Percentiles rank a stretch among this genome's conserved stretches.
Evolutionary conservation across 306 rosid species (phyloP).

Genomic region (Sophora flavescens): DNA sequence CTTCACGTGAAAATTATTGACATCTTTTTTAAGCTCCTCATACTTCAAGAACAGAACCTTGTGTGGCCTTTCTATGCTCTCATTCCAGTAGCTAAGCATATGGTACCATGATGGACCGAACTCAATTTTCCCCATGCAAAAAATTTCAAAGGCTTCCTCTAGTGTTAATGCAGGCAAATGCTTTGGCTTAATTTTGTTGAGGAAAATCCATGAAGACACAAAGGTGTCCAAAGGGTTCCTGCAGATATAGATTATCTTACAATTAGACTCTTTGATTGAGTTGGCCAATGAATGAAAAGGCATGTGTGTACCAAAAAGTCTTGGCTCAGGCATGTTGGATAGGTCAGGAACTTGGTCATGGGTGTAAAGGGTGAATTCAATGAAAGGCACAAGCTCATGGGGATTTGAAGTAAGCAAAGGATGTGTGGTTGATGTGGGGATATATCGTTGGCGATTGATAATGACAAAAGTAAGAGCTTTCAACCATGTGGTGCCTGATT

Average conservation of each 20-base stretch:
- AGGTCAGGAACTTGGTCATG: constrained; percentile 40
- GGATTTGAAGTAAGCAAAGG: constrained; percentile 59
- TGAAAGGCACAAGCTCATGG: constrained; percentile 62
- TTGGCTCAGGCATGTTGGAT: constrained; percentile 47
- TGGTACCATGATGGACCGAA: constrained; percentile 66
- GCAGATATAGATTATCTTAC: constrained; percentile 57
- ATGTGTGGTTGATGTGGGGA: constrained; percentile 23
- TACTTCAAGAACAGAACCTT: constrained; percentile 65
- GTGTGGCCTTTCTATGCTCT: constrained; percentile 55
- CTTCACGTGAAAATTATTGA: constrained; percentile 37
- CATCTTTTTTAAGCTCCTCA: constrained; percentile 59
- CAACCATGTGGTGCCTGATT: constrained; percentile 74
- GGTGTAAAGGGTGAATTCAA: constrained; percentile 50
- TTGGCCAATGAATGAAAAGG: constrained; percentile 54
- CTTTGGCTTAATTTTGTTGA: constrained; percentile 29
- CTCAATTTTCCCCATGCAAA: constrained; percentile 52
- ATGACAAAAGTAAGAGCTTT: constrained; percentile 60
- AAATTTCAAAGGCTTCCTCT: constrained; percentile 62
- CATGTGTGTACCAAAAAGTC: constrained; percentile 65
- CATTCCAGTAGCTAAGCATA: constrained; percentile 65
- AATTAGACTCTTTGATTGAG: constrained; percentile 49
- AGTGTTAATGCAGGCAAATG: constrained; percentile 19
- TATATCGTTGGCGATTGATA: constrained; percentile 23
- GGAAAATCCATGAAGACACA: constrained; percentile 55
- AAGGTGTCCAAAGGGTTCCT: constrained; percentile 73